These are phyloP conservation scores for Tuctoria greenei DNA, from an alignment of 176 grass and related monocot species.

Conservation along the genomic window DNA sequence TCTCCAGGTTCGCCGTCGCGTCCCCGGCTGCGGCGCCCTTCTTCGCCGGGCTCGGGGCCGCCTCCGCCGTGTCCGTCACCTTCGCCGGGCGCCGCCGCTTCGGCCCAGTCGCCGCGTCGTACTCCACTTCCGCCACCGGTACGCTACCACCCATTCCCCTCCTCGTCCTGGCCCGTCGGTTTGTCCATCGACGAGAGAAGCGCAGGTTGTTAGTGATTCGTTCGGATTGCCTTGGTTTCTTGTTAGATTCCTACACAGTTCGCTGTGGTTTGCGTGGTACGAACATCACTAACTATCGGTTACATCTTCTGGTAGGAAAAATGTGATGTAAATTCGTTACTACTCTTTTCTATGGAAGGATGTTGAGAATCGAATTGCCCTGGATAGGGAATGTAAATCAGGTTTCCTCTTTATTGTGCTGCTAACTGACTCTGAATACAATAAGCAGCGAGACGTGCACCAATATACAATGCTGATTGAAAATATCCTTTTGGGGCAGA, in stretches of 20 bases:
- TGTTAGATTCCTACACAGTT: background rate
- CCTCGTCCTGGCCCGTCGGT: background rate
- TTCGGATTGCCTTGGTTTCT: background rate
- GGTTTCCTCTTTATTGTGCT: too few species aligned
- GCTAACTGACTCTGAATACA: too few species aligned
- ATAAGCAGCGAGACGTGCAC: too few species aligned
- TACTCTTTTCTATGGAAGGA: too few species aligned
- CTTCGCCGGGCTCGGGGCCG: constrained; percentile 22
- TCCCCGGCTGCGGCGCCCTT: constrained; percentile 39
- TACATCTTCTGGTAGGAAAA: too few species aligned
- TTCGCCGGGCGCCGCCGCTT: constrained; percentile 37
- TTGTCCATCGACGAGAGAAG: too few species aligned
- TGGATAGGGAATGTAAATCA: too few species aligned
- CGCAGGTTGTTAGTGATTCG: background rate
- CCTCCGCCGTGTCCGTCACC: constrained; percentile 36
- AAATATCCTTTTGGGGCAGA: too few species aligned
- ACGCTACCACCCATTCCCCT: background rate
- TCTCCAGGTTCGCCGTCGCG: constrained; percentile 38
- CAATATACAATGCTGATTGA: too few species aligned
- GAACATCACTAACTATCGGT: background rate
- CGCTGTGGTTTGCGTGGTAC: background rate
- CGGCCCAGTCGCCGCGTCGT: constrained; percentile 43
- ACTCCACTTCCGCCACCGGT: constrained; percentile 58
- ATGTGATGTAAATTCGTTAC: too few species aligned
- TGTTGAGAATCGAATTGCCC: too few species aligned